Evolutionary conservation across 2,329 filamentous ascomycete species (phyloP).

Genomic region (Claviceps quebecensis): DNA sequence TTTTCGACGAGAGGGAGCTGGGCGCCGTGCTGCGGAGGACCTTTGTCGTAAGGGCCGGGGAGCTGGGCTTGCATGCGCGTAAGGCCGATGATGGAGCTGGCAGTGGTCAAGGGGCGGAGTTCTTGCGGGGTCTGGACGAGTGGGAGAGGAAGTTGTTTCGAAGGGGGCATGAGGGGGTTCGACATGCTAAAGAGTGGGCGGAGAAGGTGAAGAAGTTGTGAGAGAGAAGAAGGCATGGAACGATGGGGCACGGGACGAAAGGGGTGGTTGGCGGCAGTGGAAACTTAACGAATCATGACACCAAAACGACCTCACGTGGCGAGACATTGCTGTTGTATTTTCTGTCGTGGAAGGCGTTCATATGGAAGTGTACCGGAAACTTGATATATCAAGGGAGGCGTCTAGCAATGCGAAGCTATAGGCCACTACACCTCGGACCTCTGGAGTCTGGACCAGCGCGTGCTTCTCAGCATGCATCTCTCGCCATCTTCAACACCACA

Average conservation of each 20-base stretch:
- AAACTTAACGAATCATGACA: background rate
- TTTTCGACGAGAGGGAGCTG: slow-evolving; percentile 72
- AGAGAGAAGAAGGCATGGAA: slow-evolving; percentile 3
- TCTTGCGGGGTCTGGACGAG: slow-evolving; percentile 78
- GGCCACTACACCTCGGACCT: too few relatives aligned
- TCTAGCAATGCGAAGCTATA: too few relatives aligned
- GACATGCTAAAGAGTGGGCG: slow-evolving; percentile 56
- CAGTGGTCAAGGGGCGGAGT: slow-evolving; percentile 56
- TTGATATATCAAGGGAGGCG: too few relatives aligned
- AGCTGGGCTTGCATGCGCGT: slow-evolving; percentile 78
- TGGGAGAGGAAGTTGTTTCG: slow-evolving; percentile 69
- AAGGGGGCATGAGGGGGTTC: slow-evolving; percentile 59
- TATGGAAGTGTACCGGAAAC: too few relatives aligned
- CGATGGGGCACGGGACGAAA: too few relatives aligned
- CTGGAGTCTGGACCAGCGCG: too few relatives aligned
- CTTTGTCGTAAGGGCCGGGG: slow-evolving; percentile 66
- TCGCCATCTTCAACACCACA: too few relatives aligned
- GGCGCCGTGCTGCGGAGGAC: slow-evolving; percentile 63
- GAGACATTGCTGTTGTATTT: too few relatives aligned
- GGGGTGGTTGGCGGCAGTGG: too few relatives aligned
- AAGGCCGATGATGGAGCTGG: slow-evolving; percentile 56
- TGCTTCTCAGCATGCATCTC: too few relatives aligned
- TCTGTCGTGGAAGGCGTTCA: too few relatives aligned
- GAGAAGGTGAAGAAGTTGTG: slow-evolving; percentile 35
- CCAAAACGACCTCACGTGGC: too few relatives aligned